Percentiles rank a stretch among this genome's conserved stretches.
These are phyloP conservation scores for Diaporthe helianthi DNA, from an alignment of 2,329 filamentous ascomycete species.

Conservation along the genomic window DNA sequence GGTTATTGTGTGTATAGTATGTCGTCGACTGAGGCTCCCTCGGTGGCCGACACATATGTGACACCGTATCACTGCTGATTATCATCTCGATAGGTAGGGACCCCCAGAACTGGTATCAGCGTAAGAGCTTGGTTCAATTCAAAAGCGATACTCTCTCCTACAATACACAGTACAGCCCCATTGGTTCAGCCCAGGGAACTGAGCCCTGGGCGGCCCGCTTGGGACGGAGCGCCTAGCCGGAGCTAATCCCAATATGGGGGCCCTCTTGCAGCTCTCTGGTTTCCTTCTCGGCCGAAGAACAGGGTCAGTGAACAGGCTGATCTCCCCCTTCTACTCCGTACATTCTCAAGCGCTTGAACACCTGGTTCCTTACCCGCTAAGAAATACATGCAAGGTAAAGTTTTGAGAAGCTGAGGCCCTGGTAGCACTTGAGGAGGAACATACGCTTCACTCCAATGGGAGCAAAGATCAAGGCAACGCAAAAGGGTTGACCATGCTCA, in stretches of 20 bases:
- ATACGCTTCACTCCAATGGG: too few relatives aligned
- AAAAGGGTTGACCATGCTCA: neutral
- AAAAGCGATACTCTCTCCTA: slow-evolving; percentile 1
- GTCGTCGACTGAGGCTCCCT: slow-evolving; percentile 1
- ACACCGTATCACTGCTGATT: neutral
- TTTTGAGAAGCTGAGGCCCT: neutral
- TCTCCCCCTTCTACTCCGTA: slow-evolving; percentile 1
- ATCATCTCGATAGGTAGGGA: slow-evolving; percentile 2
- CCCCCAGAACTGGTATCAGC: slow-evolving; percentile 25
- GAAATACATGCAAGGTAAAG: neutral
- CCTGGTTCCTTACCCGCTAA: neutral
- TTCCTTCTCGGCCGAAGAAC: slow-evolving; percentile 22
- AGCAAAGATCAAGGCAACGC: neutral
- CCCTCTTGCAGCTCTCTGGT: neutral
- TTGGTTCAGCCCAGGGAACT: neutral
- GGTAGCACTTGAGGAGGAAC: neutral
- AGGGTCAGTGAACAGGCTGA: slow-evolving; percentile 26
- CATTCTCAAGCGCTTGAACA: neutral
- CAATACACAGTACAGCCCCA: neutral
- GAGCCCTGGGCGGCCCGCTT: slow-evolving; percentile 27
- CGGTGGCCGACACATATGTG: neutral
- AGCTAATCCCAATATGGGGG: slow-evolving; percentile 29
- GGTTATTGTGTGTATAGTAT: slow-evolving; percentile 21
- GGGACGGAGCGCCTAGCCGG: slow-evolving; percentile 32
- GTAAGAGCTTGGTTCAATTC: neutral